phyloP scores from a whole-genome alignment of 2,329 filamentous ascomycete species.

The Neopestalotiopsis sp. region DNA sequence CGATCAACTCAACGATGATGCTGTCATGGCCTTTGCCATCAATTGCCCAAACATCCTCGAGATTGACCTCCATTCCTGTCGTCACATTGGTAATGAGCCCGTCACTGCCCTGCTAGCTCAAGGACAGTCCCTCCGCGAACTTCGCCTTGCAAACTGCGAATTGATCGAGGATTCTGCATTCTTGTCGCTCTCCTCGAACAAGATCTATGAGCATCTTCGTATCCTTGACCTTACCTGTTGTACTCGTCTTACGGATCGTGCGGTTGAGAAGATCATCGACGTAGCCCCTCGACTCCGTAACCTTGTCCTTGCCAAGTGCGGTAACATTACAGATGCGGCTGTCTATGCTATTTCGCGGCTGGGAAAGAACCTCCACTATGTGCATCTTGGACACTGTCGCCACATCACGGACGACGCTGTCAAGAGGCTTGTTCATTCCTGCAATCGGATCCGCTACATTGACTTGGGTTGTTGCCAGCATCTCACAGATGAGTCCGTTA shows the following conservation, averaged over 20 bases:
- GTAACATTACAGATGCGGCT: slow-evolving; percentile 86
- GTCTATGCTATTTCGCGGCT: slow-evolving; percentile 87
- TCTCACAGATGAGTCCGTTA: slow-evolving; percentile 86
- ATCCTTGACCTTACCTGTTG: slow-evolving; percentile 95
- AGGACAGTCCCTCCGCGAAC: slow-evolving; percentile 84
- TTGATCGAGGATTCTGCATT: slow-evolving; percentile 90
- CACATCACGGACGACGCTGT: slow-evolving; percentile 91
- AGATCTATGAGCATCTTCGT: slow-evolving; percentile 82
- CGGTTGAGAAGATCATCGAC: slow-evolving; percentile 85
- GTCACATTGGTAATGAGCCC: slow-evolving; percentile 79
- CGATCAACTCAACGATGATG: slow-evolving; percentile 78
- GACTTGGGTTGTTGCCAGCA: slow-evolving; percentile 94
- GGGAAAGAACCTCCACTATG: slow-evolving; percentile 95
- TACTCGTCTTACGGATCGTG: slow-evolving; percentile 79
- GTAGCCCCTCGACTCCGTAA: slow-evolving; percentile 89
- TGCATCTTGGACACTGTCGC: slow-evolving; percentile 92
- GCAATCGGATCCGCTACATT: slow-evolving; percentile 96
- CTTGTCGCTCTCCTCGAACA: slow-evolving; percentile 71
- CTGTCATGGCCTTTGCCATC: slow-evolving; percentile 83
- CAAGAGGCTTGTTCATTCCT: slow-evolving; percentile 79
- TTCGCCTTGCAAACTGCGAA: slow-evolving; percentile 84
- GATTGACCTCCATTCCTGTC: slow-evolving; percentile 91
- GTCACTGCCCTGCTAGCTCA: slow-evolving; percentile 80
- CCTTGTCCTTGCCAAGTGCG: slow-evolving; percentile 91
- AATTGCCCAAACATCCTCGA: slow-evolving; percentile 94